Base-by-base conservation (phyloP, 2,329 filamentous ascomycete species). In the Chrysoporthe austroafricana region DNA sequence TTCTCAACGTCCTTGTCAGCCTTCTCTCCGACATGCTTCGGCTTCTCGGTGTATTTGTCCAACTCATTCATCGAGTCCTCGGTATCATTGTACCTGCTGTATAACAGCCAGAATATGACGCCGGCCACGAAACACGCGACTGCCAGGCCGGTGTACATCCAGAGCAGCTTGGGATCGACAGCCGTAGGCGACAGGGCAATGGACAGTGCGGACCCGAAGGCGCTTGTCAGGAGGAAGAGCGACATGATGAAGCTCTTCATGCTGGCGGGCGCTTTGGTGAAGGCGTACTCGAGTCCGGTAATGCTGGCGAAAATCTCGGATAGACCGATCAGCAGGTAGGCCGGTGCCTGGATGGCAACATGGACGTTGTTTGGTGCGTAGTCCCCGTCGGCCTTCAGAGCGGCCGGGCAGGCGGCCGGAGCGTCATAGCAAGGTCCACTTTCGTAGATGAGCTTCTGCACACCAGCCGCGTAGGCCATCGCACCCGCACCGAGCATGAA, bases 401-500 rank as follows among this genome's bases (percentile, higher is more conserved):
- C 67, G 11, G 67, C 67, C 1, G 64, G 60, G 62, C 69, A 70
- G 3, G 67, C 69, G 13, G 59, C 63, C 26, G 54, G 44, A 14
- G 61, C 26, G 14, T 70, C 67, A 50, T 63, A 68, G 52, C 69
- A 70, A 1, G 69, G 69, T 2, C 69, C 67, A 3, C 67, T 43
- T 26, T 69, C 50, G 67, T 70, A 70, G 39, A 70, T 68, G 56
- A 69, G 64, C 61, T 66, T 69, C 62, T 70, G 69, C 16, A 70
- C 61, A 16, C 68, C 67, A 11, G 69, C 67, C 1, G 69, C 69
- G 52, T 66, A 66, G 0, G 67, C 69, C 63, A 69, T 69, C 11
- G 67, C 63, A 44, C 42, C 67, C 4, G 57, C 54, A 21, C 64
- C 67, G n/a, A 69, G 43, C 59, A 70, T 81, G 80, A 91, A 92